Base-by-base conservation (phyloP, 805 yeast genomes). In the Scheffersomyces spartinae region DNA sequence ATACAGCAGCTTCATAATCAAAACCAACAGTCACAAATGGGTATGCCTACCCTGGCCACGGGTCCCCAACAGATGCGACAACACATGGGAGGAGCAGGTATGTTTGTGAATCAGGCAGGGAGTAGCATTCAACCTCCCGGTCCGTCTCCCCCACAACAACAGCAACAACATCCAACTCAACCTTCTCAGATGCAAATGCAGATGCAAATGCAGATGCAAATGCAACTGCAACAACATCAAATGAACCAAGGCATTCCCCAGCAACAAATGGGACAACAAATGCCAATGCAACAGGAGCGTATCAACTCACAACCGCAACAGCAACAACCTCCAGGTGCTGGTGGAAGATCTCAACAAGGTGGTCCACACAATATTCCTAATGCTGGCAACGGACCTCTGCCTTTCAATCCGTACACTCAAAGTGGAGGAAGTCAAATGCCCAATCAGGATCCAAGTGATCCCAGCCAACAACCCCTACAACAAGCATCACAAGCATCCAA, bases 201-300 rank as follows among this genome's bases (percentile, higher is more conserved):
- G 20, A 36, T 36, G 21, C 43, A 36, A 19, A 26, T 33, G 29
- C 31, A 43, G 36, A 35, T 31, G 12, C 27, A 32, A 20, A 32
- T 36, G 38, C 35, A 23, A 9, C 37, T 36, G 17, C 30, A 28
- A 15, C 25, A 30, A 27, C 39, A 39, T 25, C 22, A 36, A 26
- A 38, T 42, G 25, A 57, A 45, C 29, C 59, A 52, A 28, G 57
- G 47, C 31, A 40, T 55, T 32, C 51, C 39, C 30, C 29, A 46
- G 33, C 39, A 41, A 12, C 51, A 45, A 30, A 40, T 41, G 17
- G 39, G 30, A 20, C 42, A 35, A 13, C 38, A 32, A 18, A 41
- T 17, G 14, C 23, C 26, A 23, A 23, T 24, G 4, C 30, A 24
- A 17, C 33, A 24, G 14, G 37, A 25, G 19, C 33, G 23, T 16